A percentile compares a stretch with the other conserved stretches of the same genome.
Evolutionary conservation across 768 basidiomycete species (phyloP).

Genomic region (Russula vinacea): DNA sequence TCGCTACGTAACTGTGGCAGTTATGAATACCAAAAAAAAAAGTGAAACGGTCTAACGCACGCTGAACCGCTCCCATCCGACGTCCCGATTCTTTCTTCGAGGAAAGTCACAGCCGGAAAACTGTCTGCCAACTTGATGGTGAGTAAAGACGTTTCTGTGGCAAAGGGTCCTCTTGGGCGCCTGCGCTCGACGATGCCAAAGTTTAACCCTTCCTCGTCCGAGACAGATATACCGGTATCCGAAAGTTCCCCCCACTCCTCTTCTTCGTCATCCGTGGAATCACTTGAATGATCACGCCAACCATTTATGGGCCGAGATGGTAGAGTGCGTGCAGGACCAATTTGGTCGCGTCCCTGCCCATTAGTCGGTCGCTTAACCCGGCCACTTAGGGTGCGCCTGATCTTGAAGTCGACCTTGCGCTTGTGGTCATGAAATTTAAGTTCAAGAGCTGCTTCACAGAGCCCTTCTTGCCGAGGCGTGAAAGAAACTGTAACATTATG

Average conservation of each 20-base stretch:
- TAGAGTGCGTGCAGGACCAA: not conserved
- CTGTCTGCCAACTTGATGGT: slow-evolving; percentile 25
- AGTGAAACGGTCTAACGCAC: slow-evolving; percentile 6
- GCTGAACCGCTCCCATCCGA: slow-evolving; percentile 7
- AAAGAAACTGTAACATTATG: slow-evolving; percentile 10
- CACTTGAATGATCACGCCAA: not conserved
- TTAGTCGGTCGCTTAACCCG: not conserved
- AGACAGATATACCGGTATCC: slow-evolving; percentile 44
- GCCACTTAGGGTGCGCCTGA: slow-evolving; percentile 14
- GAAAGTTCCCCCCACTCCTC: slow-evolving; percentile 11
- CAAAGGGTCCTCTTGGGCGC: slow-evolving; percentile 32
- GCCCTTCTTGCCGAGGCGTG: slow-evolving; percentile 13
- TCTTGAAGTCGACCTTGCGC: slow-evolving; percentile 10
- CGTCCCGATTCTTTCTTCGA: slow-evolving; percentile 12
- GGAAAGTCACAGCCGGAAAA: slow-evolving; percentile 21
- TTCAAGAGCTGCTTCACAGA: slow-evolving; percentile 18
- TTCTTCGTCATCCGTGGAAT: slow-evolving; percentile 15
- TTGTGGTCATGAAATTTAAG: slow-evolving; percentile 11
- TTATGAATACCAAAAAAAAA: not conserved
- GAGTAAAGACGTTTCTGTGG: slow-evolving; percentile 9
- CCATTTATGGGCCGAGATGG: not conserved
- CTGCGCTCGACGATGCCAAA: slow-evolving; percentile 50
- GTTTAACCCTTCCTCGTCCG: slow-evolving; percentile 41
- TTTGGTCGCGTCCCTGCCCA: not conserved
- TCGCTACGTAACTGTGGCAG: slow-evolving; percentile 11